Evolutionary conservation across 192 early-diverging fungal species (phyloP), one percentile per base, ranked within the genome.

Genomic region (Coemansia sp.): DNA sequence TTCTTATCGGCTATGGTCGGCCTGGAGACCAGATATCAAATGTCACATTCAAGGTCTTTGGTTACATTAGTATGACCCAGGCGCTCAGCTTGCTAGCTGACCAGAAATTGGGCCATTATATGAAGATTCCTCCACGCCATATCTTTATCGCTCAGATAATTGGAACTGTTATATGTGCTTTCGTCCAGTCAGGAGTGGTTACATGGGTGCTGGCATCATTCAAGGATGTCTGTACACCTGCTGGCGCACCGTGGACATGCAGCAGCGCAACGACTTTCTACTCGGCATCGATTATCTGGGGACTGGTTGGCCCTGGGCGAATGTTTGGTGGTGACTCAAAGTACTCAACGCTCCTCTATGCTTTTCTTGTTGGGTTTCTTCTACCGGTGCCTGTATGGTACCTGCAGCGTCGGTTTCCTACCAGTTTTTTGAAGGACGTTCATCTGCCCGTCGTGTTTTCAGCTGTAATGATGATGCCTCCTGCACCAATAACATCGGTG

Each of bases 1-100:
- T 92, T 55, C 82, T 93, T 53, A 87, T 86, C 46, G 93, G 93
- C 55, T 89, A 88, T 53, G 79, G 89, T 5, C 67, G 87, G 40
- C 90, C 91, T 8, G 93, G 92, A 21, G 73, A 93, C 52, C 83
- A 90, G 13, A 87, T 93, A 34, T 87, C 85, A 60, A 91, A 92
- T 49, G 86, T 92, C 37, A 84, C 87, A 3, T 95, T 93, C 83
- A 95, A 95, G 74, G 87, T 89, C 12, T 84, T 90, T 53, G 90
- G 89, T 44, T 87, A 85, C 67, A 93, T 87, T 55, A 81, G 86
- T 5, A 80, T 91, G 75, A 67, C 79, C n/a, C 93, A 98, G 76
- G 87, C 85, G 38, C 64, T 95, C 27, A 80, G 80, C 21, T 85
- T 95, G 24, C 67, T 73, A 11, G 60, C 63, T 62, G 89, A 91